Evolutionary conservation across 1,139 yeast species (phyloP), one percentile per base, ranked within the genome.

Genomic region (Arxiozyma telluris): DNA sequence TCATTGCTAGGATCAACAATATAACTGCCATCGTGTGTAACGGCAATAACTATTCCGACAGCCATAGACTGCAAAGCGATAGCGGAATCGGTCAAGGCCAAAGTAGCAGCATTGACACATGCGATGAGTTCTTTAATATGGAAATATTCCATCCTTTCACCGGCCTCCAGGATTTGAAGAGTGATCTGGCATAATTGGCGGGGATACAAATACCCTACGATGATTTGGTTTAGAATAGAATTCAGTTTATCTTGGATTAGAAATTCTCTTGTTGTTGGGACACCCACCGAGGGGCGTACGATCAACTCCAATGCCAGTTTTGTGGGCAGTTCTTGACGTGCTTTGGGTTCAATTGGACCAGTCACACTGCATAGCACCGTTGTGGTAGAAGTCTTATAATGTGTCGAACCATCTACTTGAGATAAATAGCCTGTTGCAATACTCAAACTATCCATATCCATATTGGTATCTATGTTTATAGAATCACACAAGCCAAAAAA

Each of bases 291-390:
- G 0, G 98, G 97, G 51, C 91, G 75, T 3, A 91, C 82, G 25
- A 82, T 79, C n/a, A 93, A 78, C 68, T 90, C 97, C 44, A 93
- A 70, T 27, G 89, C 82, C 20, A 93, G 84, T 50, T 78, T 76
- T 25, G 87, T 84, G 8, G 98, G 96, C 45, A 84, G 71, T 67
- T 93, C 98, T 66, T 90, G 96, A 61, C 94, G 79, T 21, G 80
- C 71, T 68, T 85, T 86, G 12, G 91, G 87, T 64, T 91, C 98
- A 49, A 91, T 78, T 0, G 98, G 98, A 0, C 98, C 98, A 0
- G 91, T 79, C 1, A 91, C 91, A 0, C 96, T 82, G 46, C 85
- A 82, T 3, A 89, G 70, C 8, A 87, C 82, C 58, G 80, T 80
- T 1, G 88, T 81, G 23, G 67, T 69, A 8, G 76, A 79, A 23